A percentile compares a stretch with the other conserved stretches of the same genome.
Evolutionary conservation across 1,284 basidiomycete genomes (phyloP).

Genomic region (Ceratobasidium sp.): DNA sequence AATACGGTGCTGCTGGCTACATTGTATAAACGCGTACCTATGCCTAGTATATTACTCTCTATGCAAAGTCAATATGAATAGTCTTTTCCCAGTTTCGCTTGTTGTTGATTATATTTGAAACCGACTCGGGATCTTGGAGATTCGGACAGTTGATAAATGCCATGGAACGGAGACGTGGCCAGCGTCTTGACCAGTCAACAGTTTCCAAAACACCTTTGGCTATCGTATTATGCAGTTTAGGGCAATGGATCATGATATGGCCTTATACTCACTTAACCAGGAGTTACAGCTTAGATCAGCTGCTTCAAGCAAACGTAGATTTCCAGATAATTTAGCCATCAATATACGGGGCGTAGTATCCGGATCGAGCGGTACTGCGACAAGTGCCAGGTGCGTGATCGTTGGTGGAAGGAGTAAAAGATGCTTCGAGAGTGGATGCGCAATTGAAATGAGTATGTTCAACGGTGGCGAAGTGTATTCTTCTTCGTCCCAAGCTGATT

Average conservation of each 20-base stretch:
- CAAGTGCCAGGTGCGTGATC: constrained; percentile 24
- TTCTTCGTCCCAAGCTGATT: constrained; percentile 21
- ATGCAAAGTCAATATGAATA: constrained; percentile 25
- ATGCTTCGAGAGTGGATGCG: constrained; percentile 26
- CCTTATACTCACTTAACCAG: constrained; percentile 12
- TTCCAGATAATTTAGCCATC: constrained; percentile 18
- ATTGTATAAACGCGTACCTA: constrained; percentile 25
- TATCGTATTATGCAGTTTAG: not conserved
- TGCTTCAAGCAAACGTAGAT: constrained; percentile 17
- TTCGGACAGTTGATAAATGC: constrained; percentile 25
- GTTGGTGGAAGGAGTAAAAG: constrained; percentile 15
- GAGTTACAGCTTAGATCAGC: constrained; percentile 28
- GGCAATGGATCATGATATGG: not conserved
- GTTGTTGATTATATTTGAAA: constrained; percentile 9
- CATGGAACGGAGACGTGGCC: constrained; percentile 10
- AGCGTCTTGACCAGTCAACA: constrained; percentile 18
- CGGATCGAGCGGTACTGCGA: constrained; percentile 22
- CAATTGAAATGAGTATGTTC: constrained; percentile 2
- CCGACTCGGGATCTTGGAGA: not conserved
- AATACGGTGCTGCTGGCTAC: not conserved
- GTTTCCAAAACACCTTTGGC: not conserved
- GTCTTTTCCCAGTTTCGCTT: constrained; percentile 26
- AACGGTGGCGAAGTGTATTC: constrained; percentile 17
- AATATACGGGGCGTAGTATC: constrained; percentile 16
- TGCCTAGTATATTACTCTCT: not conserved